These are phyloP conservation scores for Geosmithia putterillii DNA, from an alignment of 2,329 filamentous ascomycete genomes.

Conservation along the genomic window DNA sequence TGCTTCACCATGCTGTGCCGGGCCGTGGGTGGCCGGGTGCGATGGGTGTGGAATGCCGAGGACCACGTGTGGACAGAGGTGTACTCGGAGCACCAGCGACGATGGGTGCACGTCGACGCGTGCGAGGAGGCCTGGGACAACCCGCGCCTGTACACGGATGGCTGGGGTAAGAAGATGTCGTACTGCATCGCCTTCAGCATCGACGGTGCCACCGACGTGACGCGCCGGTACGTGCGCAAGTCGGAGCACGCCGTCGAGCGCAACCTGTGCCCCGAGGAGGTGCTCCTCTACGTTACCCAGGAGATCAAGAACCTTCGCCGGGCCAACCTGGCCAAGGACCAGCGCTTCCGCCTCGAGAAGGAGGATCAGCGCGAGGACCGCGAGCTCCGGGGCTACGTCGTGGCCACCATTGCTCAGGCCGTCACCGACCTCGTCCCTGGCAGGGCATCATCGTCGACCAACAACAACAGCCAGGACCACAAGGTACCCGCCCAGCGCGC, in stretches of 20 bases:
- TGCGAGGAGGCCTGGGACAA: slow-evolving; percentile 96
- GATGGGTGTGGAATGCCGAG: slow-evolving; percentile 98
- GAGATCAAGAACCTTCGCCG: slow-evolving; percentile 82
- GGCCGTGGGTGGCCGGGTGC: slow-evolving; percentile 77
- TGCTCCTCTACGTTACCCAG: slow-evolving; percentile 79
- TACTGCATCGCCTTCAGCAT: slow-evolving; percentile 96
- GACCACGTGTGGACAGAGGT: slow-evolving; percentile 98
- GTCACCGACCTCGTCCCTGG: slow-evolving; percentile 56
- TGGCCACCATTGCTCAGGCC: slow-evolving; percentile 60
- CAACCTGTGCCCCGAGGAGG: slow-evolving; percentile 73
- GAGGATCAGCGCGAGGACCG: slow-evolving; percentile 67
- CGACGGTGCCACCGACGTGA: slow-evolving; percentile 62
- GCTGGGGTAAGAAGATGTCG: slow-evolving; percentile 92
- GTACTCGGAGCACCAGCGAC: slow-evolving; percentile 83
- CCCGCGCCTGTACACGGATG: slow-evolving; percentile 81
- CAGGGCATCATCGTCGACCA: slow-evolving; percentile 9
- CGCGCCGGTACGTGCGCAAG: slow-evolving; percentile 59
- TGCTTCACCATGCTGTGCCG: slow-evolving; percentile 98
- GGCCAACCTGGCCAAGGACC: slow-evolving; percentile 73
- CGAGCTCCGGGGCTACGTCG: slow-evolving; percentile 62
- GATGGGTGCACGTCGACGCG: slow-evolving; percentile 94
- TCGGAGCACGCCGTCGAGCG: slow-evolving; percentile 61
- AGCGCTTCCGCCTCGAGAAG: slow-evolving; percentile 69
- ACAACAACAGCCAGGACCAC: slow-evolving; percentile 44
- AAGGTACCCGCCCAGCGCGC: slow-evolving; percentile 50